Evolutionary conservation across 768 basidiomycete genomes (phyloP).

Genomic region (Macrolepiota fuliginosa): DNA sequence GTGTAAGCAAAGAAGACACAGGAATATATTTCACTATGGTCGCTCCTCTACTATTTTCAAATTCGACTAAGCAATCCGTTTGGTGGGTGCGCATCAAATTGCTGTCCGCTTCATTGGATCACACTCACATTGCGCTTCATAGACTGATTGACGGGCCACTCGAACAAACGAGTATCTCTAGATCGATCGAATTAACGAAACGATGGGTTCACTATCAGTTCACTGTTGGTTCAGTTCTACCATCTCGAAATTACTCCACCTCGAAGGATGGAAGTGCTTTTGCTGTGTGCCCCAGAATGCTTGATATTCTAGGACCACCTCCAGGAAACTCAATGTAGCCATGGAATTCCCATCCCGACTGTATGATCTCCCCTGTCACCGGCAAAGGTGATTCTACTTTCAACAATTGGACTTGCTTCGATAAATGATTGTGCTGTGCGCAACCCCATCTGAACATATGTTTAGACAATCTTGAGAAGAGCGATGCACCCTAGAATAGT

Average conservation of each 20-base stretch:
- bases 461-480: not conserved
- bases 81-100: no score
- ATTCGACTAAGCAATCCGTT: no score
- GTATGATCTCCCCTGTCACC: no score
- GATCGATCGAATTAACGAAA: no score
- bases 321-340: not conserved
- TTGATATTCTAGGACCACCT: not conserved
- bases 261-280: not conserved
- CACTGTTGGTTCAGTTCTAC: not conserved
- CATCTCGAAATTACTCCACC: not conserved
- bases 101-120: no score
- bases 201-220: not conserved
- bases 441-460: not conserved
- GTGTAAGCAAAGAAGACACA: no score
- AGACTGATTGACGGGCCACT: no score
- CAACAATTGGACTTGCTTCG: not conserved
- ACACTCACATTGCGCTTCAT: no score
- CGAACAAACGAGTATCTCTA: no score
- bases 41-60: no score
- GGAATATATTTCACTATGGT: no score
- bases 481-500: slow-evolving; percentile 1
- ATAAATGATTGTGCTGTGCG: not conserved
- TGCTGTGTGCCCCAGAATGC: not conserved
- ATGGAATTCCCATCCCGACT: no score
- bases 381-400: not conserved